A percentile compares a stretch with the other conserved stretches of the same genome.
Conservation (phyloP, 768 basidiomycete species). For the Psilocybe cubensis region DNA sequence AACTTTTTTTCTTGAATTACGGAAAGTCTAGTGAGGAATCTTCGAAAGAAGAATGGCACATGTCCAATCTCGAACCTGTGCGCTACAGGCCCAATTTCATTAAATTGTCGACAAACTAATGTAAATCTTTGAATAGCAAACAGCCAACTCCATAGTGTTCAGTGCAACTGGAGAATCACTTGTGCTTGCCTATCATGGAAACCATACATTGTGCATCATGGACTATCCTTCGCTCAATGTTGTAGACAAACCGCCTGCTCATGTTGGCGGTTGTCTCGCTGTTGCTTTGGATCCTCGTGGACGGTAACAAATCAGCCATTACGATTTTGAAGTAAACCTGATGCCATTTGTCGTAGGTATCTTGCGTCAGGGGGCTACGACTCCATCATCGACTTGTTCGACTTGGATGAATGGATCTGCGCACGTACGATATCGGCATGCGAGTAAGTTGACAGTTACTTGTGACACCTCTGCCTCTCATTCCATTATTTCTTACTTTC, state of each 20-base stretch:
- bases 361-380: constrained; percentile 82
- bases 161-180: constrained; percentile 78
- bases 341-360: constrained; percentile 47
- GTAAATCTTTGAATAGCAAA: constrained; percentile 31
- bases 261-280: constrained; percentile 80
- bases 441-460: constrained; percentile 58
- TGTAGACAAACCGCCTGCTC: constrained; percentile 68
- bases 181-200: constrained; percentile 64
- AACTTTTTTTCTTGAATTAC: constrained; percentile 62
- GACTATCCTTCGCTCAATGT: constrained; percentile 67
- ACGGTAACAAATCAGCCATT: constrained; percentile 40
- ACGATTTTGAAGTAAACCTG: not conserved
- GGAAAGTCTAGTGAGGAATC: constrained; percentile 55
- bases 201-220: constrained; percentile 68
- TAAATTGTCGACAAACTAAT: not conserved
- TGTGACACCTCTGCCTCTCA: not conserved
- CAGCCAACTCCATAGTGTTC: constrained; percentile 72
- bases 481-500: not conserved
- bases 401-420: constrained; percentile 80
- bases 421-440: constrained; percentile 75
- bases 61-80: constrained; percentile 55
- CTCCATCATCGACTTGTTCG: constrained; percentile 84
- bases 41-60: constrained; percentile 46
- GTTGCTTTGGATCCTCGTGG: constrained; percentile 83
- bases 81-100: constrained; percentile 8